These are phyloP conservation scores for Talaromyces verruculosus DNA, from an alignment of 2,329 filamentous ascomycete species.

Conservation along the genomic window DNA sequence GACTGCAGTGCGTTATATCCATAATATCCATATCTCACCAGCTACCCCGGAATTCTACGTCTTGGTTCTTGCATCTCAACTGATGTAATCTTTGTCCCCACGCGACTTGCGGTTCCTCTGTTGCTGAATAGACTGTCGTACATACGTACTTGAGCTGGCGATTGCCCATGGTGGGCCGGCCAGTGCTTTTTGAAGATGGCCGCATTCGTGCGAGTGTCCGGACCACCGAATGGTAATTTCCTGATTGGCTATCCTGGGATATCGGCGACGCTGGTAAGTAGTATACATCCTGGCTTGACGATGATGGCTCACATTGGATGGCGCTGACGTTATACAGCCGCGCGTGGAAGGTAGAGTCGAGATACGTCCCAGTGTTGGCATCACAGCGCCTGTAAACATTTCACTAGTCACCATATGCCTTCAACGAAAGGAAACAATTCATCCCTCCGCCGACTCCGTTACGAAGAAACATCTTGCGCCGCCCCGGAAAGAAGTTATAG, in stretches of 20 bases:
- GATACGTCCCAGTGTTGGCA: conserved; percentile 81
- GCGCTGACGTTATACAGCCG: conserved; percentile 58
- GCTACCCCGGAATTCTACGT: not conserved
- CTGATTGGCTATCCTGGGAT: conserved; percentile 97
- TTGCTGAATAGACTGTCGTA: not conserved
- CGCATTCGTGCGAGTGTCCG: conserved; percentile 92
- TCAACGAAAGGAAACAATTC: conserved; percentile 91
- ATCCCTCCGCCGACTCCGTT: conserved; percentile 90
- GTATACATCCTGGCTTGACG: not conserved
- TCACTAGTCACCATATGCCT: conserved; percentile 93
- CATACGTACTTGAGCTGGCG: conserved; percentile 8
- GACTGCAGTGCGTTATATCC: not conserved
- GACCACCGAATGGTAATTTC: conserved; percentile 95
- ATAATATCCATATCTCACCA: not conserved
- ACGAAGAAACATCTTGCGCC: conserved; percentile 89
- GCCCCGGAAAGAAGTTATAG: conserved; percentile 83
- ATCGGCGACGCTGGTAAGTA: conserved; percentile 88
- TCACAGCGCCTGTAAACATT: conserved; percentile 83
- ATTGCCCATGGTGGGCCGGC: conserved; percentile 43
- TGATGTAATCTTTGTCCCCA: not conserved
- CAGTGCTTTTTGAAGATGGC: conserved; percentile 54
- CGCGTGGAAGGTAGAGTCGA: conserved; percentile 98
- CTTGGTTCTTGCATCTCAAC: not conserved
- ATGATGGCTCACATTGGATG: not conserved
- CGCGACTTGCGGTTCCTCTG: not conserved